These are phyloP conservation scores for Apiotrichum gamsii DNA, from an alignment of 1,284 basidiomycete genomes.

Conservation along the genomic window DNA sequence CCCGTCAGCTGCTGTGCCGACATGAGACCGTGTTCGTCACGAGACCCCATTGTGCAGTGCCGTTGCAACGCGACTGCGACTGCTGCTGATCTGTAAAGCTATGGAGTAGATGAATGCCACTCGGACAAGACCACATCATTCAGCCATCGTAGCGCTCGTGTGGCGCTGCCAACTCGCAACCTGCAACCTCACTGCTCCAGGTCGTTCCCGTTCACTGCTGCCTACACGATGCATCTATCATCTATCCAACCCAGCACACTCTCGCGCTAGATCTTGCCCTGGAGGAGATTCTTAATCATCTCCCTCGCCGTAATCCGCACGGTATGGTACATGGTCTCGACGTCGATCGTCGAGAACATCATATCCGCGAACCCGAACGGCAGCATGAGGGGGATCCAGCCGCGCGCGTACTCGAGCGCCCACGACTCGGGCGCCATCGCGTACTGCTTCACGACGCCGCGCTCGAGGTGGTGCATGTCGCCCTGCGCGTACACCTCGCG, in stretches of 20 bases:
- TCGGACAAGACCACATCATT: no score
- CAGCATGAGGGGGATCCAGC: conserved; percentile 85
- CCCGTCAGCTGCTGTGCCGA: no score
- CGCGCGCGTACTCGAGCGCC: conserved; percentile 89
- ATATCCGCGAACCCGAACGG: conserved; percentile 88
- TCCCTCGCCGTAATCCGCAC: conserved; percentile 71
- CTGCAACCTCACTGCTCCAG: no score
- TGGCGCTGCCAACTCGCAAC: no score
- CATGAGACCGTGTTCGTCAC: no score
- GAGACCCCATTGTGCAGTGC: no score
- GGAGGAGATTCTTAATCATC: conserved; percentile 71
- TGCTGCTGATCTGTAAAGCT: no score
- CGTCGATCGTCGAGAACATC: conserved; percentile 80
- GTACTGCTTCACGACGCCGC: conserved; percentile 90
- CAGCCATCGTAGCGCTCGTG: no score
- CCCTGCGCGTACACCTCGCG: conserved; percentile 80
- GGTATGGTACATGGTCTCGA: conserved; percentile 75
- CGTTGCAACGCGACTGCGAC: no score
- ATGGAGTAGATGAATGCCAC: no score
- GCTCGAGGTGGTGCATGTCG: conserved; percentile 70
- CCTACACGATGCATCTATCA: conserved; percentile 1
- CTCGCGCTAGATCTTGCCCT: conserved; percentile 67
- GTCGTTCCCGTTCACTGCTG: no score
- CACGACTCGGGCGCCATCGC: conserved; percentile 94
- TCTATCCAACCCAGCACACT: no score